phyloP scores from a whole-genome alignment of 2,329 filamentous ascomycete genomes.

The Diaporthe sp. region DNA sequence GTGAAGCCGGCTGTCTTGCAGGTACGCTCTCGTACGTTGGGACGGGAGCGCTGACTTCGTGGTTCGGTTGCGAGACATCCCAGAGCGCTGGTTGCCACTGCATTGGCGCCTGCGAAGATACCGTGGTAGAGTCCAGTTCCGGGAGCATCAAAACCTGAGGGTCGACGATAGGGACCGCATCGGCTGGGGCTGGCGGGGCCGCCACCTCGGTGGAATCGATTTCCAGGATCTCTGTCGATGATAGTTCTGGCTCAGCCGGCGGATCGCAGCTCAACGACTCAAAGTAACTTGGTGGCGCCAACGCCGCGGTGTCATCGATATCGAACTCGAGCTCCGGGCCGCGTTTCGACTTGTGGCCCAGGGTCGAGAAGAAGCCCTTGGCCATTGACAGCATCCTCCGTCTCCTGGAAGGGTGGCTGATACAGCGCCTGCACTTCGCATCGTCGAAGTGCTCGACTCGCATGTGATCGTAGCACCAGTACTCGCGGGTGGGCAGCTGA shows the following conservation, averaged over 20 bases:
- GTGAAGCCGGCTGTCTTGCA: background rate
- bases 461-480: constrained; percentile 66
- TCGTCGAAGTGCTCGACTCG: constrained; percentile 64
- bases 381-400: constrained; percentile 63
- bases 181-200: constrained; percentile 38
- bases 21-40: constrained; percentile 23
- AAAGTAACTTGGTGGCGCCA: constrained; percentile 57
- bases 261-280: constrained; percentile 51
- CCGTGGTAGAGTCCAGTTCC: constrained; percentile 45
- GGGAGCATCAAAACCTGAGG: constrained; percentile 45
- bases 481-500: constrained; percentile 61
- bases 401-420: constrained; percentile 62
- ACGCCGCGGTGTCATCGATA: constrained; percentile 41
- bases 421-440: constrained; percentile 59
- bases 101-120: constrained; percentile 38
- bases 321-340: constrained; percentile 42
- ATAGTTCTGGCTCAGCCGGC: constrained; percentile 54
- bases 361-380: constrained; percentile 63
- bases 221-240: constrained; percentile 62
- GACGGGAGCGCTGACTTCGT: background rate
- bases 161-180: constrained; percentile 40
- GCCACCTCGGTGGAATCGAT: constrained; percentile 59
- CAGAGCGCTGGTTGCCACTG: constrained; percentile 41
- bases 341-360: constrained; percentile 60
- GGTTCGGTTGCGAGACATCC: constrained; percentile 33